Evolutionary conservation across 2,329 filamentous ascomycete species (phyloP).

Genomic region (Pseudogymnoascus destructans): DNA sequence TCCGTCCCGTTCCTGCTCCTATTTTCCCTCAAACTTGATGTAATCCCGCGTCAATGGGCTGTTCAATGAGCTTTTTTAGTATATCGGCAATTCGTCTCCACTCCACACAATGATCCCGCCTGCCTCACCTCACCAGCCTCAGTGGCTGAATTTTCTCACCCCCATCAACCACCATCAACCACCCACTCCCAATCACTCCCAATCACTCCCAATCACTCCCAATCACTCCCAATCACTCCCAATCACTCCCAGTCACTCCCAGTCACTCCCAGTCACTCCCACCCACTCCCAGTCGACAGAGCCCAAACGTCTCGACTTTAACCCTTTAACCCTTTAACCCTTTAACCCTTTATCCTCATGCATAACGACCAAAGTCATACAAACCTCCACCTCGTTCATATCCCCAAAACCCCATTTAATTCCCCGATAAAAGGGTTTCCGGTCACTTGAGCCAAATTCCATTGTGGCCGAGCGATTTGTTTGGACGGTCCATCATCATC

Average conservation of each 20-base stretch:
- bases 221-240: not conserved
- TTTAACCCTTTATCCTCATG: no score
- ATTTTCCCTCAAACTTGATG: not conserved
- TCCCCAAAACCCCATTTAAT: not conserved
- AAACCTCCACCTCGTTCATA: not conserved
- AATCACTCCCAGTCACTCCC: no score
- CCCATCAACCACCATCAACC: not conserved
- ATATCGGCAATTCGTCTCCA: conserved; percentile 6
- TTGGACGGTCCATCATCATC: conserved; percentile 4
- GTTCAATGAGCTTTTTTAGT: conserved; percentile 1
- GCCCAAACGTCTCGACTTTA: not conserved
- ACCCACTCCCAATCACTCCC: not conserved
- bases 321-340: no score
- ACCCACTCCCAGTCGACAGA: not conserved
- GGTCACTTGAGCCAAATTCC: not conserved
- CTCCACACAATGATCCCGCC: not conserved
- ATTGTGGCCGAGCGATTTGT: conserved; percentile 4
- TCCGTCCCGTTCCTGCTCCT: not conserved
- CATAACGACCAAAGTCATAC: conserved; percentile 3
- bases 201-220: not conserved
- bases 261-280: not conserved
- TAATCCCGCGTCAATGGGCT: not conserved
- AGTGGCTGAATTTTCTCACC: not conserved
- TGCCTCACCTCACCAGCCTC: conserved; percentile 3
- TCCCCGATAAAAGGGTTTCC: not conserved